Evolutionary conservation across 73 alveolate genomes (phyloP).

Genomic region (Chromera velia): DNA sequence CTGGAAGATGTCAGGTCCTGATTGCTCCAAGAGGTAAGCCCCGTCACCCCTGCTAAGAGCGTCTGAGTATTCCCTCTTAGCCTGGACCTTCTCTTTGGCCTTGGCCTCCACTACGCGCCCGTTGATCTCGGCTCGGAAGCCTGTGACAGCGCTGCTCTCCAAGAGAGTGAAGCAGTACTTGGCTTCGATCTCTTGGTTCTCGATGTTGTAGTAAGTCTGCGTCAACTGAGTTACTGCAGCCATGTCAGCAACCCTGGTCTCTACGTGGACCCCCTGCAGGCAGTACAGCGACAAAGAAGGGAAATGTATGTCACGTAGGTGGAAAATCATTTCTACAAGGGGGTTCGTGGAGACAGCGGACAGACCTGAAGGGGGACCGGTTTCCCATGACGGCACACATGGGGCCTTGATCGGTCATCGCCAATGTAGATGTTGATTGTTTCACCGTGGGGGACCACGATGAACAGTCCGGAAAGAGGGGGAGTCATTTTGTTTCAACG

Average conservation of each 20-base stretch:
- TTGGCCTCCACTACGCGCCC: neutral
- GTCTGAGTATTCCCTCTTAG: neutral
- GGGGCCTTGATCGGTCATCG: too few species aligned
- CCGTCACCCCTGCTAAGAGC: neutral
- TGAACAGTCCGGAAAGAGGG: too few species aligned
- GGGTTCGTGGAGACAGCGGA: too few species aligned
- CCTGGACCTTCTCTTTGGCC: neutral
- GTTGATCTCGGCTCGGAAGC: neutral
- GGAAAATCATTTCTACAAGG: too few species aligned
- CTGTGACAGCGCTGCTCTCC: neutral
- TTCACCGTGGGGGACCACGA: too few species aligned
- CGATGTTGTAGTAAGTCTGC: neutral
- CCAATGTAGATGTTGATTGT: too few species aligned
- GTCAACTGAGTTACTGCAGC: neutral
- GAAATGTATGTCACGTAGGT: too few species aligned
- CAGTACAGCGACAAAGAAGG: too few species aligned
- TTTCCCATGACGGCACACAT: too few species aligned
- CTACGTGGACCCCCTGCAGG: neutral
- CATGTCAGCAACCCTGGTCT: neutral
- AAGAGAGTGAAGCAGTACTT: neutral
- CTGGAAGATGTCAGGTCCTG: neutral
- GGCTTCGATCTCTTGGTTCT: neutral
- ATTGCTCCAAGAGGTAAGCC: neutral
- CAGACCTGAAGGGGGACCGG: too few species aligned
- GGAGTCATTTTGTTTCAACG: too few species aligned